phyloP scores from a whole-genome alignment of 495 filamentous ascomycete genomes.

The Trichoderma reesei region DNA sequence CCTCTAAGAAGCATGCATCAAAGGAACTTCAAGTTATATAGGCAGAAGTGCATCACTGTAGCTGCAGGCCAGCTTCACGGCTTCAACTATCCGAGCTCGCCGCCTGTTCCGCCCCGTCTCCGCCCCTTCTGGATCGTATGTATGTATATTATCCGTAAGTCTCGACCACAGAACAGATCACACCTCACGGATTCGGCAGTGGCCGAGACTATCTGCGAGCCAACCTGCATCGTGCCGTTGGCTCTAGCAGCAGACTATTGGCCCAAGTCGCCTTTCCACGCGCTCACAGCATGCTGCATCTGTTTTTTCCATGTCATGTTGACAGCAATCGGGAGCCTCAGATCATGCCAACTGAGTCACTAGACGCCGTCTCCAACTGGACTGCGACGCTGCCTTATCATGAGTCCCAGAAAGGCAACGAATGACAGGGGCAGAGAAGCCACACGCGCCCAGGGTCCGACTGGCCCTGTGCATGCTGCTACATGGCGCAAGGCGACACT shows the following conservation, averaged over 20 bases:
- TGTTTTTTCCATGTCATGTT: too few relatives aligned
- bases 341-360: neutral
- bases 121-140: too few relatives aligned
- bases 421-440: neutral
- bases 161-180: too few relatives aligned
- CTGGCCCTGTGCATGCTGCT: neutral
- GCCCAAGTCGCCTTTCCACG: neutral
- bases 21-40: too few relatives aligned
- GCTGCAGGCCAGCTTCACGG: too few relatives aligned
- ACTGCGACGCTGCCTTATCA: conserved; percentile 3
- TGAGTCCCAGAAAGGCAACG: neutral
- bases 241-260: neutral
- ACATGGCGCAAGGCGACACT: neutral
- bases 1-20: too few relatives aligned
- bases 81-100: too few relatives aligned
- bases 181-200: neutral
- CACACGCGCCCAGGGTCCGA: neutral
- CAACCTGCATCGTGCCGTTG: neutral
- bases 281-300: too few relatives aligned
- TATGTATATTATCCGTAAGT: too few relatives aligned
- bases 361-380: neutral
- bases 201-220: neutral
- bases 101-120: too few relatives aligned
- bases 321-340: neutral
- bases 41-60: too few relatives aligned